phyloP scores from a whole-genome alignment of 306 rosid genomes.

The Psophocarpus tetragonolobus region DNA sequence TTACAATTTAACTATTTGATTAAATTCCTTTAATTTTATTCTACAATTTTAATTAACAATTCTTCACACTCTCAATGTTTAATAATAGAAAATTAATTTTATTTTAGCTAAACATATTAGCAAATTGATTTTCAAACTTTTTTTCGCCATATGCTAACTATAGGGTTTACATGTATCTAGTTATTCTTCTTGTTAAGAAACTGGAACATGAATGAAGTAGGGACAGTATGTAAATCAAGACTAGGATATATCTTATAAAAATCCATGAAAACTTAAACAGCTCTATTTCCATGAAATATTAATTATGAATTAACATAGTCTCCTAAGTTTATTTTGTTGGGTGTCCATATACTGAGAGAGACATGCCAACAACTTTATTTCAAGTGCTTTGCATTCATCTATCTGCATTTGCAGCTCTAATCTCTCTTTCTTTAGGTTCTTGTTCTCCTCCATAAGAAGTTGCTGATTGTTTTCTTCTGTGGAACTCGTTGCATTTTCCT shows the following conservation, averaged over 20 bases:
- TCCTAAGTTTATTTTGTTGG: conserved; percentile 43
- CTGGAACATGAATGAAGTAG: not conserved
- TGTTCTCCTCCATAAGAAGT: conserved; percentile 66
- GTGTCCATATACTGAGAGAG: conserved; percentile 49
- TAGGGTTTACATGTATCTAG: too few species aligned
- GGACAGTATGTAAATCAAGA: not conserved
- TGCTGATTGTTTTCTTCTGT: conserved; percentile 40
- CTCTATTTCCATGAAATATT: not conserved
- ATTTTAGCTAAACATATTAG: too few species aligned
- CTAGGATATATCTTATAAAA: not conserved
- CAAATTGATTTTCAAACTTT: too few species aligned
- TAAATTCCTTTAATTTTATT: too few species aligned
- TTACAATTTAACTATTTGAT: too few species aligned
- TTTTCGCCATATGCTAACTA: too few species aligned
- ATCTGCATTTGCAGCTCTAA: conserved; percentile 64
- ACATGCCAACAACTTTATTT: conserved; percentile 59
- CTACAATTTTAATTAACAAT: too few species aligned
- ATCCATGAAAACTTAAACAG: not conserved
- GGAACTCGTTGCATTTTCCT: conserved; percentile 38
- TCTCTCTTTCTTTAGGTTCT: conserved; percentile 63
- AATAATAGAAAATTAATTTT: too few species aligned
- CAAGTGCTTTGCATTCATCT: conserved; percentile 66
- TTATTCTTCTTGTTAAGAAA: not conserved
- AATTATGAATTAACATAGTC: conserved; percentile 8
- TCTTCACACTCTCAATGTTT: too few species aligned